A percentile compares a stretch with the other conserved stretches of the same genome.
phyloP scores from a whole-genome alignment of 1,284 basidiomycete species.

The Thecaphora thlaspeos region DNA sequence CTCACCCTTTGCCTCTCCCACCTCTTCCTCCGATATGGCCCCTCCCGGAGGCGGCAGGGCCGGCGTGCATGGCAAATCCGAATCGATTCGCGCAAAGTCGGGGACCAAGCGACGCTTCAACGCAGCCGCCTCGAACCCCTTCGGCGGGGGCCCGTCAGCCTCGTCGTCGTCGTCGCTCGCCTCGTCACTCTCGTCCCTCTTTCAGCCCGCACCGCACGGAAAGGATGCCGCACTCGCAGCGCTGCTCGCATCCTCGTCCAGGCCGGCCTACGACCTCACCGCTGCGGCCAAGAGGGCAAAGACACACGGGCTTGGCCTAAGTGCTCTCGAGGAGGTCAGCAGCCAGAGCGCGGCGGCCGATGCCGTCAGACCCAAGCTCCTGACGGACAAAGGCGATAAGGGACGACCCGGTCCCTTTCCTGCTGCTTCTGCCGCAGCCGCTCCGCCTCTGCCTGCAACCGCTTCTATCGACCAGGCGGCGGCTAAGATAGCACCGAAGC shows the following conservation, averaged over 20 bases:
- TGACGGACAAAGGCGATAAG: no score
- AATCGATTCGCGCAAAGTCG: constrained; percentile 28
- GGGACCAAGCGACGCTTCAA: constrained; percentile 22
- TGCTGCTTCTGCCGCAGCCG: no score
- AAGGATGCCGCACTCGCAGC: constrained; percentile 34
- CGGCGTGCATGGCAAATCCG: constrained; percentile 13
- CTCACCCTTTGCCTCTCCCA: not conserved
- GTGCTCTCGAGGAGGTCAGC: not conserved
- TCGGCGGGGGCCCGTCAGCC: constrained; percentile 4
- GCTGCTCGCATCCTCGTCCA: constrained; percentile 22
- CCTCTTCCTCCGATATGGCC: not conserved
- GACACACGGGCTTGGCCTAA: not conserved
- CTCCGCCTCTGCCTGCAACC: no score
- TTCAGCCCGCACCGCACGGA: constrained; percentile 25
- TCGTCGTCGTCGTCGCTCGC: constrained; percentile 15
- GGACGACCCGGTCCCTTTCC: no score
- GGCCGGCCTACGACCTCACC: constrained; percentile 21
- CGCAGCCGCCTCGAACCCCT: constrained; percentile 6
- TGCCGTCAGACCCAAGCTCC: not conserved
- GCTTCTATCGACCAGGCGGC: no score
- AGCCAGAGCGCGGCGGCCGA: no score
- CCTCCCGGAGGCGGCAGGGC: constrained; percentile 14
- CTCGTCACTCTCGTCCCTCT: constrained; percentile 28
- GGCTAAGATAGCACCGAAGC: not conserved
- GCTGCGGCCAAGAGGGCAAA: constrained; percentile 1